Percentiles rank a stretch among this genome's conserved stretches.
Conservation (phyloP, 371 early-diverging fungal genomes). For the Smittium culicis region DNA sequence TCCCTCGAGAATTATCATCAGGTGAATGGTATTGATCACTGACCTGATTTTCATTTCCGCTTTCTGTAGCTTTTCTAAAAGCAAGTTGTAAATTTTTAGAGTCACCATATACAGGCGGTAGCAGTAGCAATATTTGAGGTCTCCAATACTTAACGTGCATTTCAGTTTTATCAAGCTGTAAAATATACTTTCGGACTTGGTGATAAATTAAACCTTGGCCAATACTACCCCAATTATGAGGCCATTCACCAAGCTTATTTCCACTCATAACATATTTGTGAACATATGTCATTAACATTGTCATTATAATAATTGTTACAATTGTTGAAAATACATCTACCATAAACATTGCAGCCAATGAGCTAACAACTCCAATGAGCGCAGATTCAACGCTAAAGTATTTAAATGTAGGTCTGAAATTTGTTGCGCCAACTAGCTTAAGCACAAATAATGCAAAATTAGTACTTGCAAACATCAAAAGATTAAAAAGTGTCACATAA, state of each 20-base stretch:
- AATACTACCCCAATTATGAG: conserved; percentile 47
- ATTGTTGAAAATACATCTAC: conserved; percentile 37
- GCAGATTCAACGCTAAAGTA: conserved; percentile 49
- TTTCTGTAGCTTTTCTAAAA: no score
- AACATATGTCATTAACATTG: conserved; percentile 37
- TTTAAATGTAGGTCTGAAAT: conserved; percentile 47
- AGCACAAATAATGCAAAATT: conserved; percentile 48
- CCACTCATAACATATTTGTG: conserved; percentile 29
- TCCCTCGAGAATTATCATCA: no score
- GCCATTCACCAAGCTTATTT: conserved; percentile 6
- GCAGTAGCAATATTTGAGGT: conserved; percentile 44
- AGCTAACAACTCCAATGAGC: conserved; percentile 29
- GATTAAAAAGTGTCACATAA: conserved; percentile 41
- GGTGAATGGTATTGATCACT: no score
- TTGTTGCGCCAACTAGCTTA: conserved; percentile 43
- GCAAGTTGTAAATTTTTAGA: no score
- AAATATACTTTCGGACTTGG: conserved; percentile 49
- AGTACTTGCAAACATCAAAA: conserved; percentile 40
- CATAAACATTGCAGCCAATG: conserved; percentile 26
- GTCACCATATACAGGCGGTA: no score
- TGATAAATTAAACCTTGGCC: conserved; percentile 48
- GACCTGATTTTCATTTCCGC: conserved; percentile 32
- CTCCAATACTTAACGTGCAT: conserved; percentile 53
- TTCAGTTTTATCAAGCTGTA: conserved; percentile 40
- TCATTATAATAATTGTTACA: conserved; percentile 31